Conservation (phyloP, 805 yeast species). For the Vanderwaltozyma polyspora region DNA sequence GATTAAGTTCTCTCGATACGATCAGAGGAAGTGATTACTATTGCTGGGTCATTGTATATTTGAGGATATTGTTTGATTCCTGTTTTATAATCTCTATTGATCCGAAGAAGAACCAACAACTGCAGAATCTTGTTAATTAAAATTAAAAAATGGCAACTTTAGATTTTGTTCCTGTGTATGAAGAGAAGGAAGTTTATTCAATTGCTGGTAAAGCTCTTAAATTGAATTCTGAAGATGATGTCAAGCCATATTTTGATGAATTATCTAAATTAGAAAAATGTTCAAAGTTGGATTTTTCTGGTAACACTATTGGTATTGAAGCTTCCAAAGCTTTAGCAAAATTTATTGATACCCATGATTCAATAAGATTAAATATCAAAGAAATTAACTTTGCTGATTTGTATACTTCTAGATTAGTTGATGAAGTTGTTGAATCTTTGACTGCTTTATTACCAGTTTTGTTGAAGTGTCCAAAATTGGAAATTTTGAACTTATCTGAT, state of each 20-base stretch:
- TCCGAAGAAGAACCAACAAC: no score
- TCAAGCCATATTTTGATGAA: slow-evolving; percentile 55
- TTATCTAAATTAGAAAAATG: slow-evolving; percentile 30
- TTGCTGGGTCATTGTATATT: no score
- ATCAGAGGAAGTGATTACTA: no score
- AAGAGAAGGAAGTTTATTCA: slow-evolving; percentile 42
- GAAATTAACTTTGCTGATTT: slow-evolving; percentile 83
- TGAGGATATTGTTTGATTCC: no score
- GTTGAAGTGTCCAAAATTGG: slow-evolving; percentile 53
- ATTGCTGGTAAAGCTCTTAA: slow-evolving; percentile 67
- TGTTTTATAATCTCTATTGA: no score
- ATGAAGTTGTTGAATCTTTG: slow-evolving; percentile 84
- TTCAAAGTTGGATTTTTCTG: slow-evolving; percentile 67
- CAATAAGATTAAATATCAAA: slow-evolving; percentile 35
- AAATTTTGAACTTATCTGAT: slow-evolving; percentile 75
- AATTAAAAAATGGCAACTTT: slow-evolving; percentile 29
- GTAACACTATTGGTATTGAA: slow-evolving; percentile 89
- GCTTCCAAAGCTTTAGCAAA: slow-evolving; percentile 67
- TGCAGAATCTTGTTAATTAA: not conserved
- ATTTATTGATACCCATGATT: slow-evolving; percentile 31
- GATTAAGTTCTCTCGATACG: no score
- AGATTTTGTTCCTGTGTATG: slow-evolving; percentile 32
- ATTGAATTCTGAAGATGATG: slow-evolving; percentile 61
- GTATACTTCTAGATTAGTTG: slow-evolving; percentile 88
- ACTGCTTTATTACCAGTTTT: slow-evolving; percentile 63